phyloP scores from a whole-genome alignment of 805 yeast genomes.

The Myxozyma monticola region DNA sequence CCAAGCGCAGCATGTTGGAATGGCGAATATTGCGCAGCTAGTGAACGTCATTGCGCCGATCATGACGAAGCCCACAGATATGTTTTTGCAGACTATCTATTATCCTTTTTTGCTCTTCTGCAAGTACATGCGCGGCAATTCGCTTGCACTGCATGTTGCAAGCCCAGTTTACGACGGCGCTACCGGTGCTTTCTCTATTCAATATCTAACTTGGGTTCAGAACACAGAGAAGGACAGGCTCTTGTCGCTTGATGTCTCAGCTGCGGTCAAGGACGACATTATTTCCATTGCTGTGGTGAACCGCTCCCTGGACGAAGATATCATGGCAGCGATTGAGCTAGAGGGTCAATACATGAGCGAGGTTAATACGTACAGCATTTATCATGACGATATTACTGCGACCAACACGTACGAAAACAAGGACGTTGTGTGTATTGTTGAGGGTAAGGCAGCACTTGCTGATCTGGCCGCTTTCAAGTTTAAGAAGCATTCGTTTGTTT shows the following conservation, averaged over 20 bases:
- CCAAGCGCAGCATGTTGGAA: constrained; percentile 38
- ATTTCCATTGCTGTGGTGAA: constrained; percentile 5
- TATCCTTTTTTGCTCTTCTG: constrained; percentile 38
- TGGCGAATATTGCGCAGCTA: constrained; percentile 42
- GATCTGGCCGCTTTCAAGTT: neutral
- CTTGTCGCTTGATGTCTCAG: constrained; percentile 25
- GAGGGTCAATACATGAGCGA: constrained; percentile 5
- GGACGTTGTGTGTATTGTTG: neutral
- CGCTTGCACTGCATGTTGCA: constrained; percentile 39
- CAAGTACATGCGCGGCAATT: constrained; percentile 40
- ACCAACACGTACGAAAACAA: constrained; percentile 3
- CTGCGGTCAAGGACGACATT: neutral
- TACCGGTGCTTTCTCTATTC: constrained; percentile 25
- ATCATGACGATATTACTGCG: constrained; percentile 9
- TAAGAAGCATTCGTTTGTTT: constrained; percentile 7
- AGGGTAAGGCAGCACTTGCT: neutral
- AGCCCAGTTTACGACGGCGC: constrained; percentile 37
- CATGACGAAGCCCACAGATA: constrained; percentile 36
- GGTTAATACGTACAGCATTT: constrained; percentile 3
- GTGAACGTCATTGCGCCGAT: constrained; percentile 44
- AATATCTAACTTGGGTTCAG: constrained; percentile 33
- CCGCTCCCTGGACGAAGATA: constrained; percentile 31
- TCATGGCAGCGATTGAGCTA: constrained; percentile 27
- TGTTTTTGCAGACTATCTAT: constrained; percentile 40
- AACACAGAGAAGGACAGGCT: constrained; percentile 29